Percentiles rank a stretch among this genome's conserved stretches.
Conservation (phyloP, 2,329 filamentous ascomycete genomes). For the Botryotinia convoluta region DNA sequence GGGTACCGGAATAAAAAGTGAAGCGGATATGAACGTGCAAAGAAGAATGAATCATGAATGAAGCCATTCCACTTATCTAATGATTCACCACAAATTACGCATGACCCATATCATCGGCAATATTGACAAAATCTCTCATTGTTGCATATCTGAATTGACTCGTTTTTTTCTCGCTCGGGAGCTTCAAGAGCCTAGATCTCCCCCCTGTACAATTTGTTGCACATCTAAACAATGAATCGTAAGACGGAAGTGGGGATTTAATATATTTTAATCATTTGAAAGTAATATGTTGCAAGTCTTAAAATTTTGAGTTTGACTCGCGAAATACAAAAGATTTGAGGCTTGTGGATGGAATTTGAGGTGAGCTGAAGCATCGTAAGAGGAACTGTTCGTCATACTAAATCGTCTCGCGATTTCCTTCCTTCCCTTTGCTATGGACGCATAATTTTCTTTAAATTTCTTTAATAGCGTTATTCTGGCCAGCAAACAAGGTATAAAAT, state of each 20-base stretch:
- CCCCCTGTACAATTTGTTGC: background rate
- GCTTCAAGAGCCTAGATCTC: background rate
- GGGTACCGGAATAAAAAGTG: background rate
- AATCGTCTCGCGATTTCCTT: background rate
- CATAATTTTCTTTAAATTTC: no score
- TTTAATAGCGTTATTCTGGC: background rate
- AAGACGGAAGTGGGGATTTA: background rate
- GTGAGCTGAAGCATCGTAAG: background rate
- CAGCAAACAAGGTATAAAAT: background rate
- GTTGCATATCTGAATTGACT: background rate
- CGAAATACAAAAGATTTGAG: background rate
- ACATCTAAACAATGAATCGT: background rate
- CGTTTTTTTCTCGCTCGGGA: background rate
- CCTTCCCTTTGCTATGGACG: background rate
- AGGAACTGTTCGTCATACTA: background rate
- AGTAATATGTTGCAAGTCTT: background rate
- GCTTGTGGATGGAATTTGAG: background rate
- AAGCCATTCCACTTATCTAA: constrained; percentile 1
- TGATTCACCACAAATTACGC: background rate
- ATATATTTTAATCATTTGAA: background rate
- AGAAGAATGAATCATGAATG: background rate
- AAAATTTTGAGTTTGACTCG: background rate
- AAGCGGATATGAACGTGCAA: background rate
- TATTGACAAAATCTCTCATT: background rate
- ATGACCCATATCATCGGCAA: background rate